phyloP scores from a whole-genome alignment of 495 filamentous ascomycete genomes.

The Articulospora tetracladia region DNA sequence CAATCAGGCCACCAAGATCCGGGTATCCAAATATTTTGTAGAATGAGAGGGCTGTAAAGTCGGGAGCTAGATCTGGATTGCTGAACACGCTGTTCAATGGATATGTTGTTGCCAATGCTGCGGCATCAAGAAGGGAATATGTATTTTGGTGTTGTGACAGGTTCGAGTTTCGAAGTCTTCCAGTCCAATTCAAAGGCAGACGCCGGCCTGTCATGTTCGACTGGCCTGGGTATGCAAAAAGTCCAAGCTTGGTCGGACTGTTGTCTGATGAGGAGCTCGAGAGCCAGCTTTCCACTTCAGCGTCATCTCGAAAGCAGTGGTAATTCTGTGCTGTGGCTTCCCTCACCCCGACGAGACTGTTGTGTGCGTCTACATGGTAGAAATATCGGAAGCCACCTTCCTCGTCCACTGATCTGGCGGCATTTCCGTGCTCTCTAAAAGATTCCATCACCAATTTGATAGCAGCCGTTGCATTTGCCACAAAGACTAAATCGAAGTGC shows the following conservation, averaged over 20 bases:
- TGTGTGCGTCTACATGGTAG: constrained; percentile 81
- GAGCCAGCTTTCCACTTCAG: constrained; percentile 66
- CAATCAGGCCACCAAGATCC: constrained; percentile 80
- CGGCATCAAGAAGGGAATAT: constrained; percentile 82
- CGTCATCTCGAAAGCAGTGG: constrained; percentile 57
- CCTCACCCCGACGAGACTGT: constrained; percentile 77
- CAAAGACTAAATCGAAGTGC: constrained; percentile 83
- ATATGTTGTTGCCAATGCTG: constrained; percentile 71
- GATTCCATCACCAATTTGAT: constrained; percentile 80
- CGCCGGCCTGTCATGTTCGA: constrained; percentile 75
- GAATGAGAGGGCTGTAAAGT: constrained; percentile 84
- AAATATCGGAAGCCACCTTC: constrained; percentile 60
- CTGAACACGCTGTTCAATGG: constrained; percentile 62
- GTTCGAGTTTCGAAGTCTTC: constrained; percentile 40
- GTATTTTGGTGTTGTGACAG: constrained; percentile 31
- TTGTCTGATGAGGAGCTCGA: constrained; percentile 74
- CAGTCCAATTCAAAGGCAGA: constrained; percentile 58
- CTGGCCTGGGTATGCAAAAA: constrained; percentile 76
- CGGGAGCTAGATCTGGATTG: constrained; percentile 57
- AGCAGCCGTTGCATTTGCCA: constrained; percentile 84
- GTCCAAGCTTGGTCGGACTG: constrained; percentile 25
- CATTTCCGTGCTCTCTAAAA: constrained; percentile 50
- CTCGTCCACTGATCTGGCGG: constrained; percentile 19
- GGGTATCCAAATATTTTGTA: constrained; percentile 98
- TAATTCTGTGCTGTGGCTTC: constrained; percentile 62